Evolutionary conservation across 768 basidiomycete genomes (phyloP).

Genomic region (Macrolepiota fuliginosa): DNA sequence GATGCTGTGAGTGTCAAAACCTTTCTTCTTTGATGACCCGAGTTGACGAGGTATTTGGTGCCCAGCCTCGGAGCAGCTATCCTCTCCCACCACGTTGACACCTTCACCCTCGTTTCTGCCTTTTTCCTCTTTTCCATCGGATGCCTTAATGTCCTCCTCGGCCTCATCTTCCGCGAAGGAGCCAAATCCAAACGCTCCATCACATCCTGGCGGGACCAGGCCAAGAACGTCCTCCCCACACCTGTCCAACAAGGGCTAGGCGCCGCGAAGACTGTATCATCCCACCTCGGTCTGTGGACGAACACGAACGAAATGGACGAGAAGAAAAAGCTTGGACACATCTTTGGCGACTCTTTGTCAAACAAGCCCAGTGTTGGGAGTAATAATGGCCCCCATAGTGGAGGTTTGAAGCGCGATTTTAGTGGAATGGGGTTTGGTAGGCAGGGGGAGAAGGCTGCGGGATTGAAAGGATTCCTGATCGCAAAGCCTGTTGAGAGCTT

Average conservation of each 20-base stretch:
- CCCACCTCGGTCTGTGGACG: background rate
- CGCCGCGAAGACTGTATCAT: conserved; percentile 17
- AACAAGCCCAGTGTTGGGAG: conserved; percentile 14
- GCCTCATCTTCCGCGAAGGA: conserved; percentile 72
- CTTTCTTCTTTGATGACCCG: background rate
- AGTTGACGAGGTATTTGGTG: background rate
- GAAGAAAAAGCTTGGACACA: conserved; percentile 12
- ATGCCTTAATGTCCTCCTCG: conserved; percentile 79
- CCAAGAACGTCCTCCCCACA: conserved; percentile 56
- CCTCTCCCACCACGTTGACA: conserved; percentile 75
- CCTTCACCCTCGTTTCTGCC: conserved; percentile 83
- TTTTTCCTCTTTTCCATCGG: conserved; percentile 85
- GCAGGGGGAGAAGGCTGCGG: conserved; percentile 78
- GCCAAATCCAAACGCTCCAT: conserved; percentile 68
- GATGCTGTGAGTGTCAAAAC: conserved; percentile 54
- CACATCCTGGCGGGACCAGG: conserved; percentile 60
- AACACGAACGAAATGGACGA: background rate
- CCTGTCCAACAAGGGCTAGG: conserved; percentile 18
- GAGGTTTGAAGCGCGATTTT: conserved; percentile 34
- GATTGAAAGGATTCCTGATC: conserved; percentile 49
- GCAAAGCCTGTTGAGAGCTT: conserved; percentile 29
- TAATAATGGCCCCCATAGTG: conserved; percentile 17
- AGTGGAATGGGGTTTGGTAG: conserved; percentile 62
- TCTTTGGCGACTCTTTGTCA: conserved; percentile 5
- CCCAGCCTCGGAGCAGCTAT: conserved; percentile 63